phyloP scores from a whole-genome alignment of 139 green algal species.

The Mychonastes homosphaera region DNA sequence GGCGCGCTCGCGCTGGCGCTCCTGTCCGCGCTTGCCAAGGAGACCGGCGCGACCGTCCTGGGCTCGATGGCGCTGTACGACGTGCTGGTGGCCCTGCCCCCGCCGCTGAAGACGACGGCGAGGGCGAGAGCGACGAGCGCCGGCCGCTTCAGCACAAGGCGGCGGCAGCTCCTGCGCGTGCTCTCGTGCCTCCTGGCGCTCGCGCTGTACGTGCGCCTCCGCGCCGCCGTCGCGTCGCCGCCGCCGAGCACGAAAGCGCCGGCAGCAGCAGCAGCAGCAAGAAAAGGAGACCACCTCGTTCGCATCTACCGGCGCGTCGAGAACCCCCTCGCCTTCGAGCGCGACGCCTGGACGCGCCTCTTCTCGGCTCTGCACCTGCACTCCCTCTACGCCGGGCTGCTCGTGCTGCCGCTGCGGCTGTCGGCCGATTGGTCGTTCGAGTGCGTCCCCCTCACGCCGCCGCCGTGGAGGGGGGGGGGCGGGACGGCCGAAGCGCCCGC shows the following conservation, averaged over 20 bases:
- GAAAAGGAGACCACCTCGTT: conserved; percentile 54
- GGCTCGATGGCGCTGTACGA: conserved; percentile 50
- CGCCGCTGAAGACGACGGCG: neutral
- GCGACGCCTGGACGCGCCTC: conserved; percentile 10
- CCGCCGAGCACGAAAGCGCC: no score
- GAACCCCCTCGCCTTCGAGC: conserved; percentile 67
- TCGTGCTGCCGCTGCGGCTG: conserved; percentile 48
- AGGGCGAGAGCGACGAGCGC: neutral
- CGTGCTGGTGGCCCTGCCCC: conserved; percentile 28
- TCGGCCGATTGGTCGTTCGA: conserved; percentile 70
- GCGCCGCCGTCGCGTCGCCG: no score
- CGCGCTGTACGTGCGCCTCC: no score
- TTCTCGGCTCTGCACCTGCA: conserved; percentile 54
- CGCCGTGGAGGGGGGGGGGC: conserved; percentile 30
- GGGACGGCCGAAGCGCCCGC: conserved; percentile 42
- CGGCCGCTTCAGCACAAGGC: neutral
- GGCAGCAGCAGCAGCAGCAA: no score
- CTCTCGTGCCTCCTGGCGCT: no score
- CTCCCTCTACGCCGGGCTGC: conserved; percentile 44
- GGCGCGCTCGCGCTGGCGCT: conserved; percentile 26
- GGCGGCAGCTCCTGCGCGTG: no score
- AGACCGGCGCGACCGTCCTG: conserved; percentile 66
- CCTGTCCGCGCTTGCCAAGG: conserved; percentile 54
- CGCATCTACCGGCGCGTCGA: conserved; percentile 69
- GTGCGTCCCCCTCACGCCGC: conserved; percentile 56